Evolutionary conservation across 495 filamentous ascomycete genomes (phyloP), one percentile per base, ranked within the genome.

Genomic region (Neurospora sp.): DNA sequence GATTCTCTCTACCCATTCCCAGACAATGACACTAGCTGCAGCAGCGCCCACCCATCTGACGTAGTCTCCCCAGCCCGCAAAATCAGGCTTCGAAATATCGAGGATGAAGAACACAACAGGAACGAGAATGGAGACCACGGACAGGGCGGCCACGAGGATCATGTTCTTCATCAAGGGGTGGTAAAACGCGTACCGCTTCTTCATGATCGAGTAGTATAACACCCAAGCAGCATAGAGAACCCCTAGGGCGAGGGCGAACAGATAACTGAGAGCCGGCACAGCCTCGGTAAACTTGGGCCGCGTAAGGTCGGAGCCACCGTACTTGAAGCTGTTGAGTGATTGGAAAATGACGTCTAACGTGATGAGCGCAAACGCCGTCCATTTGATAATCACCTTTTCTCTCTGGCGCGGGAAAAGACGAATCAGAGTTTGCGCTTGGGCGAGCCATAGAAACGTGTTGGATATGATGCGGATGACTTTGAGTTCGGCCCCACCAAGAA

Each of bases 1-100:
- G 71, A 99, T 99, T n/a, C 96, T 88, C 80, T 99, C 96, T 20
- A 99, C 96, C 96, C 96, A 99, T 81, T 99, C 96, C 96, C 96
- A 99, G 1, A 99, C 96, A 18, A 98, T 92, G 23, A 98, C 96
- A 83, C 94, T 97, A 9, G 96, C 96, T 3, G 94, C 94, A 0
- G 94, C 94, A 1, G 96, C 96, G 39, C 96, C 96, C 59, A 98
- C 96, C 96, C 96, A 99, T 77, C 96, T 86, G 70, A 98, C 93
- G 78, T 98, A 99, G 75, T 96, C 96, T 77, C 96, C 96, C 96
- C 96, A 99, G 18, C 93, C 94, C 38, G 93, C 93, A 69, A 97
- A 90, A 69, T 92, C 89, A 11, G 93, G 91, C 76, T 94, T 90
- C 14, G 92, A 90, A 59, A 99, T 95, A 80, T 99, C 96, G 77